phyloP scores from a whole-genome alignment of 352 stramenopile genomes.

The Globisporangium solare region DNA sequence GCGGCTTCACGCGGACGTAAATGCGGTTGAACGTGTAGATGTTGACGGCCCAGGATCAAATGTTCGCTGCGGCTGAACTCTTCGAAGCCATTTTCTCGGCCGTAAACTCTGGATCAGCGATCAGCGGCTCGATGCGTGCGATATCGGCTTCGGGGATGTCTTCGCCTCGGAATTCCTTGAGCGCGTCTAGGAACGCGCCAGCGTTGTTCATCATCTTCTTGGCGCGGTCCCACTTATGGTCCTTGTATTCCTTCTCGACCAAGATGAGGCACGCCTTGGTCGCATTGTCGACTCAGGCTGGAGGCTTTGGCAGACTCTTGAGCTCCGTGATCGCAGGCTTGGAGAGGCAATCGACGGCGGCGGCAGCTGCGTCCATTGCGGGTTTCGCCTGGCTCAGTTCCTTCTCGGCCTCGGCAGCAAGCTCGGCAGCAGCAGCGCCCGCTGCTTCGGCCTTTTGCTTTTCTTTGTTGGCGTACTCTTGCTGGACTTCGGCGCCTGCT shows the following conservation, averaged over 20 bases:
- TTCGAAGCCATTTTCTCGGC: slow-evolving; percentile 96
- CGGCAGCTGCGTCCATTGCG: slow-evolving; percentile 94
- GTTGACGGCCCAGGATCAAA: slow-evolving; percentile 97
- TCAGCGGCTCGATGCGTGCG: slow-evolving; percentile 87
- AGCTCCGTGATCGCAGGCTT: slow-evolving; percentile 96
- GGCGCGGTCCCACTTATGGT: slow-evolving; percentile 97
- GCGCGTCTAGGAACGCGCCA: slow-evolving; percentile 90
- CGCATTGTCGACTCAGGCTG: slow-evolving; percentile 93
- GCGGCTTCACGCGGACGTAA: slow-evolving; percentile 98
- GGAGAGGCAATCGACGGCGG: slow-evolving; percentile 95
- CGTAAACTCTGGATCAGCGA: slow-evolving; percentile 92
- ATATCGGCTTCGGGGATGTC: slow-evolving; percentile 96
- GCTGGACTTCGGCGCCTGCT: slow-evolving; percentile 91
- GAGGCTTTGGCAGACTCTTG: slow-evolving; percentile 95
- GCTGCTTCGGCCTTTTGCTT: slow-evolving; percentile 90
- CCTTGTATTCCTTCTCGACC: slow-evolving; percentile 98
- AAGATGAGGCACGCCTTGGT: slow-evolving; percentile 96
- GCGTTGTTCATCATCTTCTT: slow-evolving; percentile 99
- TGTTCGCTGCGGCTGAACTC: slow-evolving; percentile 94
- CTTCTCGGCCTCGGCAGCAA: slow-evolving; percentile 92
- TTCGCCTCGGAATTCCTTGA: slow-evolving; percentile 92
- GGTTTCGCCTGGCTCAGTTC: slow-evolving; percentile 95
- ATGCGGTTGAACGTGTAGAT: slow-evolving; percentile 99
- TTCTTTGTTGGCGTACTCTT: slow-evolving; percentile 94
- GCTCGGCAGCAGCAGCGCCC: slow-evolving; percentile 89